These are phyloP conservation scores for Rhodocollybia butyracea DNA, from an alignment of 768 basidiomycete genomes.

Conservation along the genomic window DNA sequence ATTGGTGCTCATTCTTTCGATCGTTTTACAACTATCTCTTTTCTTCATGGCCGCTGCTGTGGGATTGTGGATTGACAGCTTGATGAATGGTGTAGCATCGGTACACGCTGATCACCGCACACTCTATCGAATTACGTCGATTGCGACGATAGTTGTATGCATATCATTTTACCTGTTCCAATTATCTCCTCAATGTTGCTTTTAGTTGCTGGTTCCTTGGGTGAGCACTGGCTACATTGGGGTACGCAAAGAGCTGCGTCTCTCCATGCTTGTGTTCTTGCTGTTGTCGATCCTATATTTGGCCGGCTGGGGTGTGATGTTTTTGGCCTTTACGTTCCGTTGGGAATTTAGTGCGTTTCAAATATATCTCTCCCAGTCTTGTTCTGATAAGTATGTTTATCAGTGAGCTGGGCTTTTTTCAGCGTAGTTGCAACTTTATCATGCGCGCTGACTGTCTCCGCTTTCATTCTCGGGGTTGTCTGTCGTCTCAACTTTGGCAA, in stretches of 20 bases:
- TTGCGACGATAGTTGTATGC: slow-evolving; percentile 59
- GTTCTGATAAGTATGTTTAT: not conserved
- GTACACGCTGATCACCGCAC: slow-evolving; percentile 40
- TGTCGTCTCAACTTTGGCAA: slow-evolving; percentile 78
- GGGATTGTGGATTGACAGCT: slow-evolving; percentile 74
- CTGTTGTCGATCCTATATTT: slow-evolving; percentile 58
- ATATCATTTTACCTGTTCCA: not conserved
- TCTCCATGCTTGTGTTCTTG: slow-evolving; percentile 63
- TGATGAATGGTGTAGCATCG: slow-evolving; percentile 64
- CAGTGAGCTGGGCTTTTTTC: slow-evolving; percentile 68
- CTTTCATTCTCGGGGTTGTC: slow-evolving; percentile 59
- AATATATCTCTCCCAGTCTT: too few relatives aligned
- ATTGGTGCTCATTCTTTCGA: slow-evolving; percentile 65
- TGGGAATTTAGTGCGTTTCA: slow-evolving; percentile 52
- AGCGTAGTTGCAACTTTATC: slow-evolving; percentile 57
- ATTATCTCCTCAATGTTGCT: not conserved
- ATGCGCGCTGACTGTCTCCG: slow-evolving; percentile 49
- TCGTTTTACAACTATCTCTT: slow-evolving; percentile 68
- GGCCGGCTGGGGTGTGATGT: slow-evolving; percentile 70
- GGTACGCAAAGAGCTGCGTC: slow-evolving; percentile 60
- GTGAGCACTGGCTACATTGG: slow-evolving; percentile 72
- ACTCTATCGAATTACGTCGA: slow-evolving; percentile 54
- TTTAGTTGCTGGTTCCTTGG: slow-evolving; percentile 70
- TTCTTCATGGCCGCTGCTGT: slow-evolving; percentile 75
- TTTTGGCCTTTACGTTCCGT: slow-evolving; percentile 67